Base-by-base conservation (phyloP, 345 rosid genomes). In the Excoecaria cochinchinensis region DNA sequence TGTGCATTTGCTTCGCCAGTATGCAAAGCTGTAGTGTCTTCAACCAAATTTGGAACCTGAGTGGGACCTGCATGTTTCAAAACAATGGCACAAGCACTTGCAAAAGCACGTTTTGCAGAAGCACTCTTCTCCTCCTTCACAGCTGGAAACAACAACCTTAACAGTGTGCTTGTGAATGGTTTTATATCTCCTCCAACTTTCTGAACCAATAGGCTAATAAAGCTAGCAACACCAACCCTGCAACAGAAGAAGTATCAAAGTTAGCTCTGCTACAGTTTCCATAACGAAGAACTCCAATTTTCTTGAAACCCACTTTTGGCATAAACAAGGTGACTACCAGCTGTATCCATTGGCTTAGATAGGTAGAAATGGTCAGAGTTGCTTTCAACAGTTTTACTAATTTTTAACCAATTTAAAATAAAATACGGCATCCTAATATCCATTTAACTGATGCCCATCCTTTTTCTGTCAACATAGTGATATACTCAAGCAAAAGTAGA, bases 171-270 rank as follows among this genome's bases (percentile, higher is more conserved):
- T 67, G 92, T 80, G 82, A 83, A 91, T 40, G 92, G 95, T 76
- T 89, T 95, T 76, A 91, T 86, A 80, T 91, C 93, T 36, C 73
- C 73, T 72, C 92, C 91, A 74, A 91, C 93, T 81, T 88, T 95
- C 73, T 90, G 97, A 84, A 91, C 87, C 82, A 95, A 84, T 74
- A 92, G 78, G 81, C 88, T 86, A 82, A 91, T 88, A 78, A 95
- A 95, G 85, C 82, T 90, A 77, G 99, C 97, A 75, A 95, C 92
- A 77, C 99, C 97, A 76, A 92, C 97, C 92, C 99, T 95, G 86
- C 72, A 76, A 62, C 78, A 57, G 39, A 59, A 57, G 24, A 51
- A 51, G 14, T 42, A 17, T n/a, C 24, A 61, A 74, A 31, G 51
- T 55, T 12, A n/a, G 52, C 67, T 73, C 36, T 22, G 51, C 59